Evolutionary conservation across 2,329 filamentous ascomycete species (phyloP).

Genomic region (Cordyceps tenuipes): DNA sequence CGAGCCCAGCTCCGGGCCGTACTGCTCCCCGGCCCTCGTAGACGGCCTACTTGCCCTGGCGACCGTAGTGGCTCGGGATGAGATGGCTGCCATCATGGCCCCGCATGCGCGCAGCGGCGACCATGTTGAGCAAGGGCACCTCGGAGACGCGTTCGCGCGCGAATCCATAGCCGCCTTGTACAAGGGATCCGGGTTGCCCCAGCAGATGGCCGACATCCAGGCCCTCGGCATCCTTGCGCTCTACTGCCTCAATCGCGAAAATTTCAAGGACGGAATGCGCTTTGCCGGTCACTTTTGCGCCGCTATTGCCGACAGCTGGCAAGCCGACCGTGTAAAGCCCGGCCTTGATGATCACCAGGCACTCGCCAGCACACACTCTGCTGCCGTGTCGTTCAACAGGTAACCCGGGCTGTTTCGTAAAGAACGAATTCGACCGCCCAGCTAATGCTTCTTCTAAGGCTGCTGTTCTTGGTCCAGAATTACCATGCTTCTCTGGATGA

Average conservation of each 20-base stretch:
- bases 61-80: neutral
- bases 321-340: neutral
- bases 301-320: neutral
- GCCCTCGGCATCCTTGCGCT: neutral
- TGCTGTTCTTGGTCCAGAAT: neutral
- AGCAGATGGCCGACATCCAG: neutral
- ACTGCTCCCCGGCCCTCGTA: neutral
- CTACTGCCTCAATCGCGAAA: neutral
- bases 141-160: neutral
- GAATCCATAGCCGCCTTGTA: neutral
- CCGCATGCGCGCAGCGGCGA: neutral
- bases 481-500: neutral
- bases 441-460: neutral
- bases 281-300: neutral
- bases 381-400: slow-evolving; percentile 7
- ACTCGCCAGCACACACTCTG: neutral
- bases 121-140: neutral
- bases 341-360: neutral
- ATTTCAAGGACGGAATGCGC: neutral
- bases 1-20: neutral
- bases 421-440: neutral
- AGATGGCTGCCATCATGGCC: neutral
- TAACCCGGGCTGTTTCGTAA: neutral
- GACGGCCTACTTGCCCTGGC: neutral
- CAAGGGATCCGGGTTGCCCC: neutral